Evolutionary conservation across 108 stramenopile species (phyloP).

Genomic region (Chaetoceros tenuissimus): DNA sequence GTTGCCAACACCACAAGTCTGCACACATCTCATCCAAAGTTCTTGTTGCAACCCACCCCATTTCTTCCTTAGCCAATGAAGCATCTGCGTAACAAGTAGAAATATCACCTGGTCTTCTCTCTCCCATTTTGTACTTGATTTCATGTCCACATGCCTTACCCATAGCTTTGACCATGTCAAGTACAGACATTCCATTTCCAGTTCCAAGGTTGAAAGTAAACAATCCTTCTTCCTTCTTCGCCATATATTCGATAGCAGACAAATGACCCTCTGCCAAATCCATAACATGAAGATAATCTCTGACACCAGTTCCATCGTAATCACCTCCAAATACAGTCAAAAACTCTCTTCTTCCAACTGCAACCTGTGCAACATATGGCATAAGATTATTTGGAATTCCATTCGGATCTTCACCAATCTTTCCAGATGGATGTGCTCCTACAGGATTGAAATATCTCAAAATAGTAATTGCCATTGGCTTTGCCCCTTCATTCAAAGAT

Average conservation of each 20-base stretch:
- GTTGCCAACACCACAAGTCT: conserved; percentile 97
- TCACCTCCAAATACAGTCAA: conserved; percentile 94
- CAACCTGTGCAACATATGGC: conserved; percentile 91
- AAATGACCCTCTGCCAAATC: conserved; percentile 95
- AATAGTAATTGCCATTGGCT: conserved; percentile 69
- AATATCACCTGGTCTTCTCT: conserved; percentile 92
- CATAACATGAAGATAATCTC: conserved; percentile 99
- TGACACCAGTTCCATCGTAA: conserved; percentile 97
- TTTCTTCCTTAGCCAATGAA: conserved; percentile 76
- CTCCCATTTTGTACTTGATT: conserved; percentile 83
- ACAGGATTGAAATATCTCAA: conserved; percentile 99
- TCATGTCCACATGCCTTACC: conserved; percentile 82
- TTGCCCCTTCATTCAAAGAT: conserved; percentile 10
- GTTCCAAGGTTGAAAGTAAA: conserved; percentile 96
- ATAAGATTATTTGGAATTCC: conserved; percentile 97
- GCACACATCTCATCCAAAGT: conserved; percentile 91
- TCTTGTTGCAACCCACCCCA: conserved; percentile 91
- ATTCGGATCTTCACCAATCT: conserved; percentile 98
- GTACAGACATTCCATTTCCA: conserved; percentile 86
- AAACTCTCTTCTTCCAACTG: conserved; percentile 88
- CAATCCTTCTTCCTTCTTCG: conserved; percentile 24
- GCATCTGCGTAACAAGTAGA: conserved; percentile 94
- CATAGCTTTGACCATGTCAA: conserved; percentile 96
- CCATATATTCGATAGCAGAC: conserved; percentile 79
- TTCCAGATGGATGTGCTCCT: conserved; percentile 94